Evolutionary conservation across 768 basidiomycete genomes (phyloP).

Genomic region (Xerocomellus chrysenteron): DNA sequence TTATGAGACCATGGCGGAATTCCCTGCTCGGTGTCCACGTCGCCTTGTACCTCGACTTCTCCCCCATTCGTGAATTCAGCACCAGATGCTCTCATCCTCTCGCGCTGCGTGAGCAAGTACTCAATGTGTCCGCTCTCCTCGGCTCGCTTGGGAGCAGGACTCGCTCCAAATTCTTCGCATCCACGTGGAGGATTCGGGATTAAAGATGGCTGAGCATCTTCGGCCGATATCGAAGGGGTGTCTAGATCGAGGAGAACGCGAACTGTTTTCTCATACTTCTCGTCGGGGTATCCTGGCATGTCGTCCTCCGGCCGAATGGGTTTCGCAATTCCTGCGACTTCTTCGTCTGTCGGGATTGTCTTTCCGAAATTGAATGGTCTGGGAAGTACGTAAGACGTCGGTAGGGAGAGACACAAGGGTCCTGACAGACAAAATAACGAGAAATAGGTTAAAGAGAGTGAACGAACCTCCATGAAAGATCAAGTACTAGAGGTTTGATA

Average conservation of each 20-base stretch:
- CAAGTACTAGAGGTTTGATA: conserved; percentile 53
- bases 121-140: conserved; percentile 14
- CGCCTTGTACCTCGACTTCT: not conserved
- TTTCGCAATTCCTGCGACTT: conserved; percentile 22
- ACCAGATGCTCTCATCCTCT: conserved; percentile 19
- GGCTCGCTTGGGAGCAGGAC: conserved; percentile 20
- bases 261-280: conserved; percentile 6
- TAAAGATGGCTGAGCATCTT: conserved; percentile 3
- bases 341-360: conserved; percentile 32
- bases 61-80: not conserved
- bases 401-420: not conserved
- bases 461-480: conserved; percentile 67
- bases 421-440: not conserved
- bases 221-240: conserved; percentile 6
- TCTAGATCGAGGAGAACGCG: conserved; percentile 14
- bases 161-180: conserved; percentile 27
- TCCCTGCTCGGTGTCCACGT: not conserved
- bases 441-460: not conserved
- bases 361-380: conserved; percentile 51
- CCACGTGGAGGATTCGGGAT: conserved; percentile 13
- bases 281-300: conserved; percentile 13
- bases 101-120: conserved; percentile 27
- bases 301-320: conserved; percentile 15
- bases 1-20: not conserved
- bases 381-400: conserved; percentile 5